phyloP scores from a whole-genome alignment of 805 yeast genomes.

The Metschnikowia bowlesiae region DNA sequence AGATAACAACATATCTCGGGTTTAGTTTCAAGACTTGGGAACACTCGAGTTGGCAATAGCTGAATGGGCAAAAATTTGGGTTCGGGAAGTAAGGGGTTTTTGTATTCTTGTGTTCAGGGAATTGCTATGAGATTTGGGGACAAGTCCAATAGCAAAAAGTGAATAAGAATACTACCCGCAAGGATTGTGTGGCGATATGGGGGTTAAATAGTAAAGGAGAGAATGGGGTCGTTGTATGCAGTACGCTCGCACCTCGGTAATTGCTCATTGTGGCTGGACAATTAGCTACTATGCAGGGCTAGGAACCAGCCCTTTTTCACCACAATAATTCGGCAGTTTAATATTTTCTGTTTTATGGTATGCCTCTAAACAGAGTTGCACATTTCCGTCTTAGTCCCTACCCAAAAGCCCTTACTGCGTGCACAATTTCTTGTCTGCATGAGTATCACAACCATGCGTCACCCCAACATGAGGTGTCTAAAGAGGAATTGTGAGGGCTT shows the following conservation, averaged over 20 bases:
- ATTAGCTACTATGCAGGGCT: background rate
- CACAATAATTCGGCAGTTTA: no score
- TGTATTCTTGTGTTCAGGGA: background rate
- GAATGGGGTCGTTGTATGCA: constrained; percentile 9
- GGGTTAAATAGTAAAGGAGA: constrained; percentile 10
- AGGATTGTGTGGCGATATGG: constrained; percentile 16
- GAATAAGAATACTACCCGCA: background rate
- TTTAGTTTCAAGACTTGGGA: background rate
- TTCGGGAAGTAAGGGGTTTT: background rate
- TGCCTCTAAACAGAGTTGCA: background rate
- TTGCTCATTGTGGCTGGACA: constrained; percentile 3
- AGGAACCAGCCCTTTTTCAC: no score
- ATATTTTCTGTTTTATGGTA: no score
- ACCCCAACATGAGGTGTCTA: background rate
- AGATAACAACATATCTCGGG: constrained; percentile 32
- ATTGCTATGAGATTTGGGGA: background rate
- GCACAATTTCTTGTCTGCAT: background rate
- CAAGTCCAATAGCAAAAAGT: background rate
- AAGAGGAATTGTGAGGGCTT: background rate
- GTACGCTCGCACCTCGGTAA: background rate
- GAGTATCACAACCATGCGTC: background rate
- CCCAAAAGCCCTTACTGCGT: background rate
- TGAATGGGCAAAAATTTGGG: background rate
- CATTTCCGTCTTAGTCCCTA: background rate
- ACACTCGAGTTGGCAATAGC: background rate